Base-by-base conservation (phyloP, 331 rosid species). In the Rosa hybrid region DNA sequence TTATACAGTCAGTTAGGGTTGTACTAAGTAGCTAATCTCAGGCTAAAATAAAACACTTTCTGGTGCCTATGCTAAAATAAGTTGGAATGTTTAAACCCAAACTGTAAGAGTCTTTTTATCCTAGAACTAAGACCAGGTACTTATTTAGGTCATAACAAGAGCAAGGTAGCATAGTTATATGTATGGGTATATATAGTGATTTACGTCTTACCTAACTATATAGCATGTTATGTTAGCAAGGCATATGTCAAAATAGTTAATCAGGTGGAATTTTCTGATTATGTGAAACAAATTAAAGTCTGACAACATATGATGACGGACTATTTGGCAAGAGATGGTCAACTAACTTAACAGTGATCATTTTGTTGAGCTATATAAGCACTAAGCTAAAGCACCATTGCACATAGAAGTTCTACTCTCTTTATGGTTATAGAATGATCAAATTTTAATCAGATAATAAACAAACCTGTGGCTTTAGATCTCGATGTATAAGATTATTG, bases 381-480 rank as follows among this genome's bases (percentile, higher is more conserved):
- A 65, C 74, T 65, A 64, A 18, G 64, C 49, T 65, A 77, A 77
- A 74, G 11, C 45, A 53, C 46, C 73, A 77, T 5, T 49, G 63
- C 38, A 74, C 20, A 4, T 59, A 23, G 25, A 72, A 73, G 17
- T 74, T 69, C 65, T 48, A 51, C 8, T 49, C 23, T 42, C 30
- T 51, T 38, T 14, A 34, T 25, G 45, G 38, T 42, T 39, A n/a
- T 11, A 14, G 4, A 13, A 14, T 4, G 8, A 53, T 38, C 23
- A 45, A 8, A 54, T 12, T 59, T 45, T 23, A 16, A 78, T 72
- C 49, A 80, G 62, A 71, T 48, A 62, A 69, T 25, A 75, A 49
- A 56, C 82, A 71, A 74, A 96, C 99, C 97, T 96, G 99, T 53
- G 99, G 99, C 84, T 96, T 96, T 81, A 96, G 87, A 83, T 96